A percentile compares a stretch with the other conserved stretches of the same genome.
Evolutionary conservation across 306 rosid genomes (phyloP).

Genomic region (Pyrus communis): DNA sequence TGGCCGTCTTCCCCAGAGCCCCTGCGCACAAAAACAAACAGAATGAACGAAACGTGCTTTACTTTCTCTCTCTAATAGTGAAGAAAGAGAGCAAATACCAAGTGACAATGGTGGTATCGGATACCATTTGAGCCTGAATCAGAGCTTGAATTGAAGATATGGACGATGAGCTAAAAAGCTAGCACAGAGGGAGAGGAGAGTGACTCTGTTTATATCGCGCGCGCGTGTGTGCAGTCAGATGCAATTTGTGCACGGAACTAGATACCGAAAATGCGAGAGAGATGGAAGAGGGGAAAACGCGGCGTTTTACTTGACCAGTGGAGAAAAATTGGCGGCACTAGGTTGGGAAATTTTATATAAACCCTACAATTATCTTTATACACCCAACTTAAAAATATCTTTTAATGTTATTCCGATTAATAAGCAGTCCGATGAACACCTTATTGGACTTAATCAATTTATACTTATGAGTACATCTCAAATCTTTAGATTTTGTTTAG

Average conservation of each 20-base stretch:
- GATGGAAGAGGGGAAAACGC: not conserved
- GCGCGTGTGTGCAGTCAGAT: not conserved
- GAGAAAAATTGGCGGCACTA: no score
- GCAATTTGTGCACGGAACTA: not conserved
- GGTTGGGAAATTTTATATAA: no score
- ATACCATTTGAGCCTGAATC: not conserved
- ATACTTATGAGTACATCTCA: no score
- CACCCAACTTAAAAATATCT: no score
- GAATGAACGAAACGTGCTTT: not conserved
- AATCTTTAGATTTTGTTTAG: no score
- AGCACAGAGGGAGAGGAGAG: not conserved
- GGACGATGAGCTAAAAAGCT: not conserved
- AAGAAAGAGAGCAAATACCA: not conserved
- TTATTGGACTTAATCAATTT: no score
- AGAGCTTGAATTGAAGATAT: not conserved
- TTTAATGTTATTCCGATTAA: no score
- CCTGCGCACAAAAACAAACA: conserved; percentile 30
- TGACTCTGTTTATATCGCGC: not conserved
- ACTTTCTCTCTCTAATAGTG: not conserved
- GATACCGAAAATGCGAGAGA: not conserved
- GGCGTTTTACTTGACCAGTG: not conserved
- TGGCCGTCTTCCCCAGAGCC: conserved; percentile 99
- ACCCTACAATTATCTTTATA: no score
- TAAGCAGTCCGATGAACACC: no score
- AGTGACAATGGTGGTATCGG: not conserved